Evolutionary conservation across 2,329 filamentous ascomycete genomes (phyloP).

Genomic region (Didymella pinodella): DNA sequence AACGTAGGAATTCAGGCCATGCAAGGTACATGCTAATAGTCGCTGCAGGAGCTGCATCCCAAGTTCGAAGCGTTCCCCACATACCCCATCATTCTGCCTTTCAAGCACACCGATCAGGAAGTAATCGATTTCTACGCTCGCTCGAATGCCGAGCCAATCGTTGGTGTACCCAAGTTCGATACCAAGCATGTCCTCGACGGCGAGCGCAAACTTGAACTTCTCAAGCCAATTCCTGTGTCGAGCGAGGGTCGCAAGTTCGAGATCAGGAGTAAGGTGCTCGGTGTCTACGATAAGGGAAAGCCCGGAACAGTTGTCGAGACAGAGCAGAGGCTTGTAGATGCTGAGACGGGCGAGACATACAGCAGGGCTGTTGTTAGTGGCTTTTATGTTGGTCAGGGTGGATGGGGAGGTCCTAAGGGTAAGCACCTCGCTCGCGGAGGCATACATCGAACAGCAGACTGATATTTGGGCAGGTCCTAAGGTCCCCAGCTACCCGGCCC

Average conservation of each 20-base stretch:
- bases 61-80: slow-evolving; percentile 89
- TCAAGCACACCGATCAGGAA: slow-evolving; percentile 79
- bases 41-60: slow-evolving; percentile 78
- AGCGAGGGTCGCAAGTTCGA: slow-evolving; percentile 79
- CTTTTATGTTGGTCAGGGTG: slow-evolving; percentile 83
- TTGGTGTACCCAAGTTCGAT: slow-evolving; percentile 79
- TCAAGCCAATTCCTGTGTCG: slow-evolving; percentile 76
- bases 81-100: slow-evolving; percentile 82
- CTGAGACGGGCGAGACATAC: slow-evolving; percentile 73
- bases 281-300: slow-evolving; percentile 90
- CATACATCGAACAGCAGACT: not conserved
- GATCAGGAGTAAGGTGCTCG: slow-evolving; percentile 77
- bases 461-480: slow-evolving; percentile 63
- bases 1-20: not conserved
- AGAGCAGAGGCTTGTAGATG: slow-evolving; percentile 79
- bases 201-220: slow-evolving; percentile 79
- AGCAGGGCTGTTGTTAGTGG: slow-evolving; percentile 71
- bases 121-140: slow-evolving; percentile 85
- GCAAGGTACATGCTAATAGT: not conserved
- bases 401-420: slow-evolving; percentile 91
- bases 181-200: slow-evolving; percentile 78
- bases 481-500: slow-evolving; percentile 79
- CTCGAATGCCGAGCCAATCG: slow-evolving; percentile 71
- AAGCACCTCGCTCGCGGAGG: slow-evolving; percentile 23
- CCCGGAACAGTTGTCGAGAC: slow-evolving; percentile 82